phyloP scores from a whole-genome alignment of 768 basidiomycete genomes.

The Amanita phalloides region DNA sequence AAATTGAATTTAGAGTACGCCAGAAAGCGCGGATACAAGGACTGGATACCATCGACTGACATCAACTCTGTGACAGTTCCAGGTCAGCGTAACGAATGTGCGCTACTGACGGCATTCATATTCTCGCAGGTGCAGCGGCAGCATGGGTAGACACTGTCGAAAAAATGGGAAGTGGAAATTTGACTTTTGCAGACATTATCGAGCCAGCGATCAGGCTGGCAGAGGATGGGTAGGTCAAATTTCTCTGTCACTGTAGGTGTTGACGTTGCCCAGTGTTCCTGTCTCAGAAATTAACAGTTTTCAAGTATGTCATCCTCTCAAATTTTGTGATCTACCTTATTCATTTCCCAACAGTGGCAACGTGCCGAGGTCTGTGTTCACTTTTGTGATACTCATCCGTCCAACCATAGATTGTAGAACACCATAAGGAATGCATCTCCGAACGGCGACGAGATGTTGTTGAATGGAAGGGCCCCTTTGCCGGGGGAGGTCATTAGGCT shows the following conservation, averaged over 20 bases:
- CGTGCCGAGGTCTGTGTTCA: conserved; percentile 36
- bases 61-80: conserved; percentile 91
- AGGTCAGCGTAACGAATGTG: conserved; percentile 21
- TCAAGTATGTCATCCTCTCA: conserved; percentile 23
- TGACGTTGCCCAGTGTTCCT: conserved; percentile 48
- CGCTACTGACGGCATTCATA: background rate
- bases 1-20: conserved; percentile 69
- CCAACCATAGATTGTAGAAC: conserved; percentile 22
- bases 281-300: conserved; percentile 74
- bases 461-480: conserved; percentile 73
- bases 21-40: conserved; percentile 56
- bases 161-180: conserved; percentile 67
- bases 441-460: conserved; percentile 77
- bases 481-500: conserved; percentile 79
- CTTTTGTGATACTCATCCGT: background rate
- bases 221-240: conserved; percentile 66
- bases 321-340: conserved; percentile 1
- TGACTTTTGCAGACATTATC: conserved; percentile 56
- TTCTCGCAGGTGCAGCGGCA: conserved; percentile 66
- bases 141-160: conserved; percentile 92
- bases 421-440: conserved; percentile 79
- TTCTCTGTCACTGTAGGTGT: background rate
- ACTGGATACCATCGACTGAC: conserved; percentile 68
- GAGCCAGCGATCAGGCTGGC: conserved; percentile 87
- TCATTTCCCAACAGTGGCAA: conserved; percentile 31